A percentile compares a stretch with the other conserved stretches of the same genome.
Evolutionary conservation across 1,139 yeast genomes (phyloP).

Genomic region (Saccharomyces hybrid): DNA sequence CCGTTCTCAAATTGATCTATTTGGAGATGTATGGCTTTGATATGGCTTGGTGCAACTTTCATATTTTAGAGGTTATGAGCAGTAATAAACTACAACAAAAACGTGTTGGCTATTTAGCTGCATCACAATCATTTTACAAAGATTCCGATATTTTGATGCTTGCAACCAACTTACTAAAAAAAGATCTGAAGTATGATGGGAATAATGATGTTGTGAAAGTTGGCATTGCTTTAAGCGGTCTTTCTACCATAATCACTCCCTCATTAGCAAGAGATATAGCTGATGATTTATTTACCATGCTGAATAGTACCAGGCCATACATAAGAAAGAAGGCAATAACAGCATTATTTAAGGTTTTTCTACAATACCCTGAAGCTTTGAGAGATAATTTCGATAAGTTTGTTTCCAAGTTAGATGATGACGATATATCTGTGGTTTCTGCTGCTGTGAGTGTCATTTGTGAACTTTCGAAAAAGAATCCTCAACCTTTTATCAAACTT

Average conservation of each 20-base stretch:
- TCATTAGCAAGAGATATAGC: conserved; percentile 79
- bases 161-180: conserved; percentile 85
- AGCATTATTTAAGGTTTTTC: conserved; percentile 82
- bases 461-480: conserved; percentile 82
- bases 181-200: conserved; percentile 59
- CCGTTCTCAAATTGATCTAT: conserved; percentile 80
- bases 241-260: conserved; percentile 89
- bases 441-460: conserved; percentile 94
- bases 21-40: conserved; percentile 97
- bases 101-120: conserved; percentile 92
- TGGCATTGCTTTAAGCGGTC: conserved; percentile 85
- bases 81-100: conserved; percentile 84
- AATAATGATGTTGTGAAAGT: conserved; percentile 51
- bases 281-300: conserved; percentile 80
- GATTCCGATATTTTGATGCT: conserved; percentile 82
- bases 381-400: conserved; percentile 64
- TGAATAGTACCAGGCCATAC: conserved; percentile 83
- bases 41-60: conserved; percentile 96
- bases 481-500: conserved; percentile 63
- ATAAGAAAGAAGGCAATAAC: conserved; percentile 88
- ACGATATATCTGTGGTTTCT: conserved; percentile 75
- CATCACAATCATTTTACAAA: conserved; percentile 80
- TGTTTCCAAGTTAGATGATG: conserved; percentile 69
- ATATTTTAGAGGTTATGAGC: conserved; percentile 92
- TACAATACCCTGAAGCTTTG: conserved; percentile 88